These are phyloP conservation scores for Myxozyma neglecta DNA, from an alignment of 805 yeast species.

Conservation along the genomic window DNA sequence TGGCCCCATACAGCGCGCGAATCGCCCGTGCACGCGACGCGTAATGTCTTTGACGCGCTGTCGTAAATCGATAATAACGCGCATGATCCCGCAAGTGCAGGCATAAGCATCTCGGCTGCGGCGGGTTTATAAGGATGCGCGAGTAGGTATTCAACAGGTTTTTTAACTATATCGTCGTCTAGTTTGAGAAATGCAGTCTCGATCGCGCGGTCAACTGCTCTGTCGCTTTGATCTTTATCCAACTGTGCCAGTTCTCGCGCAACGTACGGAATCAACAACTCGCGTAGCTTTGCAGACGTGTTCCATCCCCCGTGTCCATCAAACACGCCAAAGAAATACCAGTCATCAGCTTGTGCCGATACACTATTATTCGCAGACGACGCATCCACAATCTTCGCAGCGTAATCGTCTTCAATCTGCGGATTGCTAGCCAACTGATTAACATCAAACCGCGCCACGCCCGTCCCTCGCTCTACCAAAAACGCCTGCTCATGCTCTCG, in stretches of 20 bases:
- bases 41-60: slow-evolving; percentile 63
- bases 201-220: slow-evolving; percentile 72
- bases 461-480: slow-evolving; percentile 70
- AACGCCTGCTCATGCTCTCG: slow-evolving; percentile 79
- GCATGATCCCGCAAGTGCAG: slow-evolving; percentile 95
- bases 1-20: slow-evolving; percentile 88
- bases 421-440: slow-evolving; percentile 87
- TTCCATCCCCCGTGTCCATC: slow-evolving; percentile 97
- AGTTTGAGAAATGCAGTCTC: slow-evolving; percentile 75
- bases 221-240: slow-evolving; percentile 23
- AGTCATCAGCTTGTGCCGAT: slow-evolving; percentile 48
- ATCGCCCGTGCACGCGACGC: slow-evolving; percentile 95
- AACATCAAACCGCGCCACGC: slow-evolving; percentile 83
- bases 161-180: slow-evolving; percentile 83
- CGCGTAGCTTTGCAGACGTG: slow-evolving; percentile 82
- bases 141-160: slow-evolving; percentile 68
- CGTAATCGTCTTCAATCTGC: slow-evolving; percentile 92
- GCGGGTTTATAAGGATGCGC: slow-evolving; percentile 61
- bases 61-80: slow-evolving; percentile 87
- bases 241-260: slow-evolving; percentile 55
- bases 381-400: slow-evolving; percentile 62
- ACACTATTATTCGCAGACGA: slow-evolving; percentile 44
- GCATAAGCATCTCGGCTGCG: slow-evolving; percentile 74
- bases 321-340: slow-evolving; percentile 93
- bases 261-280: slow-evolving; percentile 73